Conservation (phyloP, 2,329 filamentous ascomycete species). For the Colletotrichum simmondsii region DNA sequence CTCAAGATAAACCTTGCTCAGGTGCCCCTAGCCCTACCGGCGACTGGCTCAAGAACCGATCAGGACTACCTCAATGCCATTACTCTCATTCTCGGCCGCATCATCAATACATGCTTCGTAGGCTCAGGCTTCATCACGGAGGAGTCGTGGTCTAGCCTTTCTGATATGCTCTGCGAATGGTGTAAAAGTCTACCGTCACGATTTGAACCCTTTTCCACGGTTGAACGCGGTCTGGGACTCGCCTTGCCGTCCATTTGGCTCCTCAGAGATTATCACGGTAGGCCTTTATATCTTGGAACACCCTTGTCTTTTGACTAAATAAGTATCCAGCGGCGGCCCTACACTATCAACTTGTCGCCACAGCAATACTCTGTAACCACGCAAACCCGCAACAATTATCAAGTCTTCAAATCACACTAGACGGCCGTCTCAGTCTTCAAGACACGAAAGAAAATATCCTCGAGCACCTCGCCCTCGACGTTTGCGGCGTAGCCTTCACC, state of each 20-base stretch:
- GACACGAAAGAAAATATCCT: slow-evolving; percentile 40
- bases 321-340: slow-evolving; percentile 48
- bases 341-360: slow-evolving; percentile 54
- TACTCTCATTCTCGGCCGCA: slow-evolving; percentile 53
- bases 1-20: slow-evolving; percentile 52
- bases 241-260: slow-evolving; percentile 52
- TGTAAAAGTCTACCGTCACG: slow-evolving; percentile 41
- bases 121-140: slow-evolving; percentile 2
- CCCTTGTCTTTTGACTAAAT: background rate
- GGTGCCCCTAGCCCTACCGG: slow-evolving; percentile 22
- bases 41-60: slow-evolving; percentile 36
- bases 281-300: background rate
- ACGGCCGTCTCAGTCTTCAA: background rate
- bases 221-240: slow-evolving; percentile 14
- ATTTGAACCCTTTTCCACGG: slow-evolving; percentile 45
- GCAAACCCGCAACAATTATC: slow-evolving; percentile 30
- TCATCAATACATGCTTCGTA: slow-evolving; percentile 52
- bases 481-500: slow-evolving; percentile 58
- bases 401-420: background rate
- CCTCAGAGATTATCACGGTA: slow-evolving; percentile 56
- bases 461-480: slow-evolving; percentile 46
- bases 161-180: slow-evolving; percentile 44
- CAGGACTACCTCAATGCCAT: slow-evolving; percentile 51
- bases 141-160: slow-evolving; percentile 37
- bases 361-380: slow-evolving; percentile 43